Evolutionary conservation across 208 protist genomes (phyloP).

Genomic region (Angomonas deanei): DNA sequence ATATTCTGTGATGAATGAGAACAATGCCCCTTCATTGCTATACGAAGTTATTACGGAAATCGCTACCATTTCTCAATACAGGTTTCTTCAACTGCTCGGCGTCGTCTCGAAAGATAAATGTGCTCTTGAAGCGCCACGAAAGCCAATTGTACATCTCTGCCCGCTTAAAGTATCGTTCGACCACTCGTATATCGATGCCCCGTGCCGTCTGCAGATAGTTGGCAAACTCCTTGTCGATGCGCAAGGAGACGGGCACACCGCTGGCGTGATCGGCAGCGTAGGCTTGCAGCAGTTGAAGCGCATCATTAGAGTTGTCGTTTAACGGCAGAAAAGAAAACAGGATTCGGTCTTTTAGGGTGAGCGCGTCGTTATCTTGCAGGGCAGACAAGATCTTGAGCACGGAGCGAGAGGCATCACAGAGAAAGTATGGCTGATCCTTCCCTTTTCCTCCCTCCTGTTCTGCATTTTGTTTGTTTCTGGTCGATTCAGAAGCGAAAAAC

Average conservation of each 20-base stretch:
- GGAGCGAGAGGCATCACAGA: constrained; percentile 66
- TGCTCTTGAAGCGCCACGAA: constrained; percentile 72
- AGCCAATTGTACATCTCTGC: constrained; percentile 87
- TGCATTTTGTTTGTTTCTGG: neutral
- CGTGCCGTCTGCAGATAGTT: neutral
- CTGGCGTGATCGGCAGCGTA: constrained; percentile 56
- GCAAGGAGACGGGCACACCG: constrained; percentile 29
- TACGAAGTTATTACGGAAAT: too few relatives aligned
- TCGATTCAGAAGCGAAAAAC: constrained; percentile 8
- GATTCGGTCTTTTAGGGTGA: constrained; percentile 54
- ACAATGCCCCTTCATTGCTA: neutral
- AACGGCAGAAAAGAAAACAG: constrained; percentile 81
- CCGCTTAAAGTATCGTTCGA: constrained; percentile 53
- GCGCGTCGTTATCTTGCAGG: constrained; percentile 38
- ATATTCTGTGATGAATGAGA: neutral
- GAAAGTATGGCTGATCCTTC: constrained; percentile 40
- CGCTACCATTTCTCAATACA: constrained; percentile 6
- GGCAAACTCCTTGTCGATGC: constrained; percentile 27
- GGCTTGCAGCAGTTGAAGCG: constrained; percentile 29
- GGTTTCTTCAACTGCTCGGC: constrained; percentile 35
- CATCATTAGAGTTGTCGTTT: constrained; percentile 37
- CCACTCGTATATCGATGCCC: neutral
- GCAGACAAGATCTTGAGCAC: constrained; percentile 51
- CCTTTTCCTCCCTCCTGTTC: neutral
- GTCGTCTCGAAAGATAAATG: constrained; percentile 51